phyloP scores from a whole-genome alignment of 306 rosid species.

The Trichosanthes cucumerina region DNA sequence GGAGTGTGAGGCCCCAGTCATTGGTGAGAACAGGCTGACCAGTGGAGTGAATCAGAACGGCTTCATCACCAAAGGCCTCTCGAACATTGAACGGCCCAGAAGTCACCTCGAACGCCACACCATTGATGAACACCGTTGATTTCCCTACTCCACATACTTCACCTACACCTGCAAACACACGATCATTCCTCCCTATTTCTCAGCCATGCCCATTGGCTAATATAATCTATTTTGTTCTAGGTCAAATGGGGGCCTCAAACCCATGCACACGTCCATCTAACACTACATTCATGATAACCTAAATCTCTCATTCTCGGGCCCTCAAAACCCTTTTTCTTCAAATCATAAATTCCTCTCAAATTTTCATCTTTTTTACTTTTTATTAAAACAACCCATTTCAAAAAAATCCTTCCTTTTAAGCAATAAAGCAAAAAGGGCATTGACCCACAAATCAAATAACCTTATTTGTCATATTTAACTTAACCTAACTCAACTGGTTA shows the following conservation, averaged over 20 bases:
- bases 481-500: not conserved
- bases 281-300: not conserved
- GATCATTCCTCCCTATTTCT: constrained; percentile 3
- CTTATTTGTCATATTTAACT: not conserved
- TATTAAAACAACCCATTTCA: not conserved
- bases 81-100: constrained; percentile 68
- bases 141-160: constrained; percentile 24
- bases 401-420: not conserved
- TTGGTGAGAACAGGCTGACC: constrained; percentile 82
- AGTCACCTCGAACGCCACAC: constrained; percentile 66
- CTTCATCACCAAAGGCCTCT: constrained; percentile 78
- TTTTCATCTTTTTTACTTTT: not conserved
- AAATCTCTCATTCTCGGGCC: not conserved
- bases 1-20: constrained; percentile 84
- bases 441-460: not conserved
- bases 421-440: not conserved
- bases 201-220: not conserved
- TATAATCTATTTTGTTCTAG: not conserved
- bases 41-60: constrained; percentile 57
- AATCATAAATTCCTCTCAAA: not conserved
- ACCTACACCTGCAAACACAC: constrained; percentile 34
- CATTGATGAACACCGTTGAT: constrained; percentile 79
- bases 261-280: constrained; percentile 79
- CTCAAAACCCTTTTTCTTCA: not conserved
- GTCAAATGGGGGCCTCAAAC: constrained; percentile 9